These are phyloP conservation scores for Gossypium mustelinum DNA, from an alignment of 345 rosid genomes.

Conservation along the genomic window DNA sequence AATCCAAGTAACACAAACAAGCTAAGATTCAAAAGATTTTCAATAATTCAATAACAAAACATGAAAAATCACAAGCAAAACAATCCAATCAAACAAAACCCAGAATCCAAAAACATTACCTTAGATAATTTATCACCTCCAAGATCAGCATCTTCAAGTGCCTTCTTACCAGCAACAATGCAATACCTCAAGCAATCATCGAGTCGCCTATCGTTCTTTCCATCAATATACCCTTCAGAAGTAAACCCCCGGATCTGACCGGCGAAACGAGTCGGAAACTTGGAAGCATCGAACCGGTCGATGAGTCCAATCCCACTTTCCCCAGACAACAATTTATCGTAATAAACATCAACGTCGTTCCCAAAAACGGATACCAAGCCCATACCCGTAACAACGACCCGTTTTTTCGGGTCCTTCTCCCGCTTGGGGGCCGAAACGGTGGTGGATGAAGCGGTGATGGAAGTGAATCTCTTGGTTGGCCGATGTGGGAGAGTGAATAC, in stretches of 20 bases:
- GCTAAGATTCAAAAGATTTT: no score
- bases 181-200: slow-evolving; percentile 95
- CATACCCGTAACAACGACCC: slow-evolving; percentile 95
- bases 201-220: slow-evolving; percentile 89
- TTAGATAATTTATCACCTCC: slow-evolving; percentile 64
- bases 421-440: slow-evolving; percentile 74
- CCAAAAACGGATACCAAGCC: slow-evolving; percentile 95
- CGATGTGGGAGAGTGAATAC: slow-evolving; percentile 24
- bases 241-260: slow-evolving; percentile 95
- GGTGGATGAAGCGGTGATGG: slow-evolving; percentile 48
- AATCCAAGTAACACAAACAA: no score
- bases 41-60: not conserved
- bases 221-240: slow-evolving; percentile 78
- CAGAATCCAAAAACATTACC: slow-evolving; percentile 31
- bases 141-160: slow-evolving; percentile 80
- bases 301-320: slow-evolving; percentile 86
- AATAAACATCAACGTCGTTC: slow-evolving; percentile 75
- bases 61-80: not conserved
- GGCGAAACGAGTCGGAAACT: slow-evolving; percentile 89
- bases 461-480: slow-evolving; percentile 32
- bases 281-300: slow-evolving; percentile 91
- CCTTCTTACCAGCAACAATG: slow-evolving; percentile 96
- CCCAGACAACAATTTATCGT: slow-evolving; percentile 75
- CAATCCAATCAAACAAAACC: not conserved
- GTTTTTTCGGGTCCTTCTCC: slow-evolving; percentile 86